Percentiles rank a stretch among this genome's conserved stretches.
phyloP scores from a whole-genome alignment of 148 eudicot species.

The Vaccinium vitisidaea region DNA sequence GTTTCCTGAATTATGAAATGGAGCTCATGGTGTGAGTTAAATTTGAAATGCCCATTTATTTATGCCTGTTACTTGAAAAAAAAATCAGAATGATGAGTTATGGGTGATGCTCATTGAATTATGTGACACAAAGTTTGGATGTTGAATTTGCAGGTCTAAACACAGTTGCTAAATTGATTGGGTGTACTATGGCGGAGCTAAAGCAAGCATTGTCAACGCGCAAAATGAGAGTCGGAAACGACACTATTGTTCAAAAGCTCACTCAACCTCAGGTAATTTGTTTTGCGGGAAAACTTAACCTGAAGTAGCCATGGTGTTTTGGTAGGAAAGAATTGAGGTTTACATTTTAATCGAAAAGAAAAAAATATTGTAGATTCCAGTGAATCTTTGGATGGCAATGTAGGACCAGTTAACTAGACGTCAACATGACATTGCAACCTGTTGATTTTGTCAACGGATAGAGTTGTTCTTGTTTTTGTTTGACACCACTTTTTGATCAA shows the following conservation, averaged over 20 bases:
- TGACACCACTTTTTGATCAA: neutral
- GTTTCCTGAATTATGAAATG: neutral
- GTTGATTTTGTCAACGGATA: neutral
- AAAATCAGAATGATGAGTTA: neutral
- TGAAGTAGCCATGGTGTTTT: neutral
- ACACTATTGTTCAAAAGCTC: constrained; percentile 70
- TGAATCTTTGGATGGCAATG: neutral
- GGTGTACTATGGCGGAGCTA: constrained; percentile 60
- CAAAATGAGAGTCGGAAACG: constrained; percentile 79
- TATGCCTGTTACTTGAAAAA: neutral
- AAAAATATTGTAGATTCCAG: neutral
- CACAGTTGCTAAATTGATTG: constrained; percentile 76
- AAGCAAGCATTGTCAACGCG: constrained; percentile 73
- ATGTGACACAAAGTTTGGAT: constrained; percentile 8
- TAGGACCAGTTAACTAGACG: neutral
- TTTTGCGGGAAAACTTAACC: neutral
- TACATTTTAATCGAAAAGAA: neutral
- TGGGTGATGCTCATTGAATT: neutral
- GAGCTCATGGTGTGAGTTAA: neutral
- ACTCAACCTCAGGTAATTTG: constrained; percentile 64
- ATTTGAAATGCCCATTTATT: neutral
- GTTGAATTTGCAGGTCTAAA: constrained; percentile 55
- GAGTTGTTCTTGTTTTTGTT: neutral
- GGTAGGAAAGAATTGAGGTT: neutral
- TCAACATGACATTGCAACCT: neutral